phyloP scores from a whole-genome alignment of 2,329 filamentous ascomycete species.

The Colletotrichum ledebouriae region DNA sequence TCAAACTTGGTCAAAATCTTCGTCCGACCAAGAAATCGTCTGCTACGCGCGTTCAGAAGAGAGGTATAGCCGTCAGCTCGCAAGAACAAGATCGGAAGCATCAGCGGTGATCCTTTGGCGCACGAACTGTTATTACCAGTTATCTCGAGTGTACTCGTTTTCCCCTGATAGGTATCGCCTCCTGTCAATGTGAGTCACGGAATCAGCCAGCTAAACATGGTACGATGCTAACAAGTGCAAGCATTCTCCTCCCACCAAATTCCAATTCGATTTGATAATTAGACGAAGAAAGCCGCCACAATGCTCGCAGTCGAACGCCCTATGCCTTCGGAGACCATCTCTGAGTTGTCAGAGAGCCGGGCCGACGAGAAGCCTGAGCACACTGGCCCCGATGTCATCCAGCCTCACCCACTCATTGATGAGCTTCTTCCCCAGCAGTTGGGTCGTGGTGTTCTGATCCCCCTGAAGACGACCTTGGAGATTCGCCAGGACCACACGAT shows the following conservation, averaged over 20 bases:
- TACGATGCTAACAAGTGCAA: neutral
- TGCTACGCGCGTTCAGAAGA: neutral
- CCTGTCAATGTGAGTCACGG: conserved; percentile 31
- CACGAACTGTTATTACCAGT: neutral
- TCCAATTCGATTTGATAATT: neutral
- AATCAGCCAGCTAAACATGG: neutral
- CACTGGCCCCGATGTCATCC: conserved; percentile 41
- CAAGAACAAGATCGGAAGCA: neutral
- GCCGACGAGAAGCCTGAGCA: conserved; percentile 35
- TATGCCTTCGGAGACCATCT: conserved; percentile 9
- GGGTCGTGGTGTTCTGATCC: conserved; percentile 66
- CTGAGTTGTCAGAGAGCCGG: conserved; percentile 26
- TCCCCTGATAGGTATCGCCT: neutral
- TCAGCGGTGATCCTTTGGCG: neutral
- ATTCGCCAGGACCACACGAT: conserved; percentile 70
- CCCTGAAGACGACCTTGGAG: conserved; percentile 75
- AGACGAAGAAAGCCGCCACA: conserved; percentile 6
- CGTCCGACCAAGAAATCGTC: neutral
- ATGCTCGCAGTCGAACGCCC: conserved; percentile 36
- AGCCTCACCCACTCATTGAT: conserved; percentile 51
- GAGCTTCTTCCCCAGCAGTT: conserved; percentile 53
- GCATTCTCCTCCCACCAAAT: neutral
- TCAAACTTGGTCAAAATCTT: neutral
- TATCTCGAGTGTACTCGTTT: neutral
- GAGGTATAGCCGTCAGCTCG: neutral